A percentile compares a stretch with the other conserved stretches of the same genome.
Evolutionary conservation across 768 basidiomycete genomes (phyloP).

Genomic region (Lentinula sp.): DNA sequence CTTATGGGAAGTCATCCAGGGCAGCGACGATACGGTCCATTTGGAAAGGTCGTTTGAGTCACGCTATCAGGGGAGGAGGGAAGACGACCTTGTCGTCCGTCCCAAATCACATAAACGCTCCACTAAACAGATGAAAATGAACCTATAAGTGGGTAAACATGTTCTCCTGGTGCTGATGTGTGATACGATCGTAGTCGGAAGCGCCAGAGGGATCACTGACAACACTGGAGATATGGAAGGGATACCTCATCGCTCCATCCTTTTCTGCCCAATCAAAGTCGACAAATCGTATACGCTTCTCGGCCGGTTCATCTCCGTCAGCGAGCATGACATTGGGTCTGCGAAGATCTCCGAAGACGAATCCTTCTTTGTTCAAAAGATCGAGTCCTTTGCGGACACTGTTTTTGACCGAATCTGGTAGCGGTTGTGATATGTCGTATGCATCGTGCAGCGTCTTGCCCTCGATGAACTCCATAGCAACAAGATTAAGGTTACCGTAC

Average conservation of each 20-base stretch:
- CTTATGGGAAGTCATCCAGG: too few species aligned
- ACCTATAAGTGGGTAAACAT: not conserved
- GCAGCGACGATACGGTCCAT: too few species aligned
- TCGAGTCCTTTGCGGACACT: not conserved
- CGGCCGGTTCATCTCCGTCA: not conserved
- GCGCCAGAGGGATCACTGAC: not conserved
- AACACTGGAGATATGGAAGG: not conserved
- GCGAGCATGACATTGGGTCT: constrained; percentile 1
- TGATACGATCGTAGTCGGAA: not conserved
- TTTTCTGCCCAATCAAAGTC: constrained; percentile 5
- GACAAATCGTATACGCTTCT: not conserved
- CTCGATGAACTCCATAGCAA: constrained; percentile 24
- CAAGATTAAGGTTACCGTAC: constrained; percentile 15
- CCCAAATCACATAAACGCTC: too few species aligned
- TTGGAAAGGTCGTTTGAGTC: too few species aligned
- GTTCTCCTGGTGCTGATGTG: not conserved
- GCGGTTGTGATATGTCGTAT: not conserved
- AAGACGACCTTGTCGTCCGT: too few species aligned
- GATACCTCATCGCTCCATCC: not conserved
- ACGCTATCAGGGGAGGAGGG: too few species aligned
- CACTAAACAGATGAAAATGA: too few species aligned
- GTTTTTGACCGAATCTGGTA: not conserved
- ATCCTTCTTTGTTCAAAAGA: not conserved
- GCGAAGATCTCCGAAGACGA: constrained; percentile 1
- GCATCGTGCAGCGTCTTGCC: constrained; percentile 7